Conservation (phyloP, 768 basidiomycete species). For the Boletus patriciae region DNA sequence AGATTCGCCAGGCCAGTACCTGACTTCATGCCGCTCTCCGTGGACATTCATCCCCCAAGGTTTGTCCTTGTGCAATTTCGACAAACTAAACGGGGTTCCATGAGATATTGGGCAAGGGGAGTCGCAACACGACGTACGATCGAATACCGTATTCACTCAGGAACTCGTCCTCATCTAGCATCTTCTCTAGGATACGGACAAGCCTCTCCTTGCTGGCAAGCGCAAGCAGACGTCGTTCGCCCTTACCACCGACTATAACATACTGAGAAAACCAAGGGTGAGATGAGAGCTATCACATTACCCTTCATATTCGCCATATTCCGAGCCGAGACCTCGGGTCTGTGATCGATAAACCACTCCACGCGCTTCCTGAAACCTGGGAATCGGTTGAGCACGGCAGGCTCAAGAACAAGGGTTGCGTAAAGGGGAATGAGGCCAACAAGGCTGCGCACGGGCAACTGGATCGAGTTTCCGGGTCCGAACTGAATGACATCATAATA, state of each 20-base stretch:
- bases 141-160: constrained; percentile 93
- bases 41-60: constrained; percentile 97
- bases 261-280: background rate
- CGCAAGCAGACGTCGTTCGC: constrained; percentile 84
- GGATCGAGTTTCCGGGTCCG: constrained; percentile 76
- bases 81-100: constrained; percentile 54
- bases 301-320: constrained; percentile 98
- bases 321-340: constrained; percentile 80
- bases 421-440: constrained; percentile 98
- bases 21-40: constrained; percentile 87
- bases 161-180: constrained; percentile 97
- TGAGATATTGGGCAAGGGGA: constrained; percentile 1
- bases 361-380: constrained; percentile 98
- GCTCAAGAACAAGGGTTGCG: constrained; percentile 92
- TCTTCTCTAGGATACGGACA: constrained; percentile 85
- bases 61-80: constrained; percentile 84
- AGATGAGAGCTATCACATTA: constrained; percentile 28
- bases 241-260: constrained; percentile 58
- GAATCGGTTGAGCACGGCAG: constrained; percentile 82
- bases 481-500: constrained; percentile 98
- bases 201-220: constrained; percentile 91
- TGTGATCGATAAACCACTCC: constrained; percentile 97
- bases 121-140: constrained; percentile 60
- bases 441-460: constrained; percentile 89
- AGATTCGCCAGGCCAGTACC: constrained; percentile 98